Evolutionary conservation across 768 basidiomycete genomes (phyloP).

Genomic region (Xerocomellus intermedius): DNA sequence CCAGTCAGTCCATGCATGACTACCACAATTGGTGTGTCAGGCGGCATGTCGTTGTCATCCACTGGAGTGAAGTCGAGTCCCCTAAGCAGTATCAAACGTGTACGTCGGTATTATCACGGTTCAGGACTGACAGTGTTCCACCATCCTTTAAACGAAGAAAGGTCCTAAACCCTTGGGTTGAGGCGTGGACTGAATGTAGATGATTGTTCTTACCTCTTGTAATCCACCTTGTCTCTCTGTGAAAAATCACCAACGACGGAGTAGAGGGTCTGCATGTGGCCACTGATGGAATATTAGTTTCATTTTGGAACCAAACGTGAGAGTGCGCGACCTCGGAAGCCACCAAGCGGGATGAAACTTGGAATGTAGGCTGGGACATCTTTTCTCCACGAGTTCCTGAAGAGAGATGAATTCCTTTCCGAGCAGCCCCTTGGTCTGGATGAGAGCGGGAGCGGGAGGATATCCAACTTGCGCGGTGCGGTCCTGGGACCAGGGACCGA

Average conservation of each 20-base stretch:
- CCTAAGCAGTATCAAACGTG: slow-evolving; percentile 13
- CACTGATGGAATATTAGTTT: slow-evolving; percentile 23
- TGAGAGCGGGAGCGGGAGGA: slow-evolving; percentile 17
- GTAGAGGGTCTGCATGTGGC: slow-evolving; percentile 34
- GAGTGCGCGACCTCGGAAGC: slow-evolving; percentile 29
- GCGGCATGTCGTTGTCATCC: slow-evolving; percentile 20
- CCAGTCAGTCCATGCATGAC: slow-evolving; percentile 35
- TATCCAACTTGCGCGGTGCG: slow-evolving; percentile 21
- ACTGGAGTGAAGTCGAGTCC: slow-evolving; percentile 35
- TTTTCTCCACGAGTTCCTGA: slow-evolving; percentile 31
- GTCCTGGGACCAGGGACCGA: slow-evolving; percentile 12
- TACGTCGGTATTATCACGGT: background rate
- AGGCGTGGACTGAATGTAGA: background rate
- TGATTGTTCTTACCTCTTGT: slow-evolving; percentile 27
- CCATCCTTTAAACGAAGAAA: slow-evolving; percentile 31
- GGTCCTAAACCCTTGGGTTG: slow-evolving; percentile 19
- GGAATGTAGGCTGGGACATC: slow-evolving; percentile 29
- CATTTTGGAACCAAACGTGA: background rate
- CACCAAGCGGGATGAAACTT: slow-evolving; percentile 33
- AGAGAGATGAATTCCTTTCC: slow-evolving; percentile 20
- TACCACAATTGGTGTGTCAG: slow-evolving; percentile 31
- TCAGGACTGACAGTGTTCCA: slow-evolving; percentile 31
- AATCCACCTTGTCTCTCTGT: slow-evolving; percentile 27
- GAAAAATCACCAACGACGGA: slow-evolving; percentile 33
- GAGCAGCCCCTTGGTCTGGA: slow-evolving; percentile 13